These are phyloP conservation scores for Lichtheimia corymbifera DNA, from an alignment of 371 early-diverging fungal genomes.

Conservation along the genomic window DNA sequence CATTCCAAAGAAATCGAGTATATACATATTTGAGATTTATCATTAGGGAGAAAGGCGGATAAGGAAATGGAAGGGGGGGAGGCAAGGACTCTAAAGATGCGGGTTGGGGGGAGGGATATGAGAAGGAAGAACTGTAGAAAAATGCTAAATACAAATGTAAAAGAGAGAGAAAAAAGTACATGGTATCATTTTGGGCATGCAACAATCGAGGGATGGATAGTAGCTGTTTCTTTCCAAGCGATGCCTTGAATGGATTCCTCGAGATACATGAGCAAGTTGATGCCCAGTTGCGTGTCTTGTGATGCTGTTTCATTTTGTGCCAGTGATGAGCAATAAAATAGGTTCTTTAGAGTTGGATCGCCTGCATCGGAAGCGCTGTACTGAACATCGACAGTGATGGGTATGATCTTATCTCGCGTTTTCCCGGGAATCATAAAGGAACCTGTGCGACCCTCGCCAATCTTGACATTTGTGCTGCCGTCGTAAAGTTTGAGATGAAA, in stretches of 20 bases:
- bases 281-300: constrained; percentile 16
- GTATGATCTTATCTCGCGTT: background rate
- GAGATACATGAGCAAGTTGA: constrained; percentile 27
- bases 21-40: no score
- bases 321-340: background rate
- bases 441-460: constrained; percentile 24
- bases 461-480: constrained; percentile 6
- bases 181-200: constrained; percentile 20
- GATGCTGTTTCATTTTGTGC: constrained; percentile 1
- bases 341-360: constrained; percentile 9
- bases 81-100: no score
- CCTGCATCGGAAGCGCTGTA: constrained; percentile 10
- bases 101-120: no score
- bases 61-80: no score
- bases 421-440: constrained; percentile 14
- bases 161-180: no score
- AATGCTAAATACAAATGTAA: constrained; percentile 1
- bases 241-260: constrained; percentile 33
- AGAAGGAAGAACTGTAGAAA: no score
- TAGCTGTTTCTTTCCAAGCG: constrained; percentile 20
- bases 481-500: constrained; percentile 16
- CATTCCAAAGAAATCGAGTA: no score
- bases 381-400: constrained; percentile 16
- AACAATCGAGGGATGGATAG: constrained; percentile 22
- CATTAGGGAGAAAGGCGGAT: no score